A percentile compares a stretch with the other conserved stretches of the same genome.
Conservation (phyloP, 2,329 filamentous ascomycete species). For the Coleophoma crateriformis region DNA sequence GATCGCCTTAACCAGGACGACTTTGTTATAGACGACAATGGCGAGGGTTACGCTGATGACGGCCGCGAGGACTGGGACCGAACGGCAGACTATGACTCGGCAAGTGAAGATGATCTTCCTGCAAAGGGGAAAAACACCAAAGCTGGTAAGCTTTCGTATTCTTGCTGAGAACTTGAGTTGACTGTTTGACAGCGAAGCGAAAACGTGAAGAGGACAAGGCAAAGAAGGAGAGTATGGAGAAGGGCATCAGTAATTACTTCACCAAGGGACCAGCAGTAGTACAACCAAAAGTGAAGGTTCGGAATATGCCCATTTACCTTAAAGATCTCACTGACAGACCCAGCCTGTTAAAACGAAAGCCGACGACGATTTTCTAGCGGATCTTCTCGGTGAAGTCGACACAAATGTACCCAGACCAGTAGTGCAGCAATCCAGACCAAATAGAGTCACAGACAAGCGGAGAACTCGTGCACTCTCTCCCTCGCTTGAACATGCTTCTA, state of each 20-base stretch:
- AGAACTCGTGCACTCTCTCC: constrained; percentile 80
- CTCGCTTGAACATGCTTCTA: constrained; percentile 47
- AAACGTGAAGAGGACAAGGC: constrained; percentile 84
- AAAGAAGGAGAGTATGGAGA: constrained; percentile 80
- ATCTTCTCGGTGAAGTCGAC: constrained; percentile 83
- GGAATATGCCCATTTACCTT: no score
- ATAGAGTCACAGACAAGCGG: constrained; percentile 71
- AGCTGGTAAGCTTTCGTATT: constrained; percentile 17
- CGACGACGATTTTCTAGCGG: constrained; percentile 81
- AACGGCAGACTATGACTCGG: constrained; percentile 60
- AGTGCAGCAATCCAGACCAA: constrained; percentile 55
- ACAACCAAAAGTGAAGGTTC: constrained; percentile 76
- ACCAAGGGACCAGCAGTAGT: constrained; percentile 64
- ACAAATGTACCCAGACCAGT: constrained; percentile 61
- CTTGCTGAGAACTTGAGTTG: background rate
- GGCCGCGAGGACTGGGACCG: constrained; percentile 87
- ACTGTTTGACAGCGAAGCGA: constrained; percentile 60
- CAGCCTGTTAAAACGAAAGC: constrained; percentile 76
- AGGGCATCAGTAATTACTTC: constrained; percentile 93
- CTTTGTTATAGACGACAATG: constrained; percentile 98
- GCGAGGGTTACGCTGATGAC: constrained; percentile 93
- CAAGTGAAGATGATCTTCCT: constrained; percentile 64
- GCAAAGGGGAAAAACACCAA: constrained; percentile 45
- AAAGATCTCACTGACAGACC: constrained; percentile 14
- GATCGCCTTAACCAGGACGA: constrained; percentile 88